phyloP scores from a whole-genome alignment of 106 monocot genomes.

The Xerophyta viscosa region DNA sequence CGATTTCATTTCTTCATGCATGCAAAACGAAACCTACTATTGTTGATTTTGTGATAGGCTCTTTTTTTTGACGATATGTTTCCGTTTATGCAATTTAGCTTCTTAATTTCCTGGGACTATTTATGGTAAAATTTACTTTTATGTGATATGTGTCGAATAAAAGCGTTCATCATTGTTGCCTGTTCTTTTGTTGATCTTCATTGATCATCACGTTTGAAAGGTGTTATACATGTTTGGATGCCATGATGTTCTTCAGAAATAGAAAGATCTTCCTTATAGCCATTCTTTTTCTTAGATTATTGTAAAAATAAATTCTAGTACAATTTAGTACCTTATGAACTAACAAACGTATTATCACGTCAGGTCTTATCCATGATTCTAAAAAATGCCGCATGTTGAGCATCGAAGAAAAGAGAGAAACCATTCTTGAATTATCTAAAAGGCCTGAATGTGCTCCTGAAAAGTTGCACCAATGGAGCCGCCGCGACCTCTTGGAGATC shows the following conservation, averaged over 20 bases:
- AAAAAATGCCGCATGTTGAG: slow-evolving; percentile 55
- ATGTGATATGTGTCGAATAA: too few species aligned
- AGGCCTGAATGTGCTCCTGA: slow-evolving; percentile 73
- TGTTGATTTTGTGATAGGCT: too few species aligned
- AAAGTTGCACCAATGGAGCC: slow-evolving; percentile 74
- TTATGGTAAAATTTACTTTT: too few species aligned
- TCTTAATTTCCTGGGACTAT: too few species aligned
- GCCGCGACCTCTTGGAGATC: slow-evolving; percentile 79
- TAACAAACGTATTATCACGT: not conserved
- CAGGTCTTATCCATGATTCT: slow-evolving; percentile 69
- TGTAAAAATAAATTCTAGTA: not conserved
- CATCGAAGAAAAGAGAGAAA: slow-evolving; percentile 77
- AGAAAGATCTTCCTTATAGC: not conserved
- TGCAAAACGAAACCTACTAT: too few species aligned
- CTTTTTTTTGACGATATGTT: not conserved
- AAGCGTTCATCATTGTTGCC: too few species aligned
- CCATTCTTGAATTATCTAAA: slow-evolving; percentile 71
- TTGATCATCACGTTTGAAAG: not conserved
- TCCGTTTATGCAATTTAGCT: not conserved
- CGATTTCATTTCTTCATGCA: too few species aligned
- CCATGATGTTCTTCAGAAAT: not conserved
- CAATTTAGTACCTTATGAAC: not conserved
- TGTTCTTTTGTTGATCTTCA: not conserved
- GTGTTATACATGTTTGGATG: not conserved
- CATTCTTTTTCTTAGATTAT: not conserved